Evolutionary conservation across 306 rosid genomes (phyloP), one percentile per base, ranked within the genome.

Genomic region (Sesbania bispinosa): DNA sequence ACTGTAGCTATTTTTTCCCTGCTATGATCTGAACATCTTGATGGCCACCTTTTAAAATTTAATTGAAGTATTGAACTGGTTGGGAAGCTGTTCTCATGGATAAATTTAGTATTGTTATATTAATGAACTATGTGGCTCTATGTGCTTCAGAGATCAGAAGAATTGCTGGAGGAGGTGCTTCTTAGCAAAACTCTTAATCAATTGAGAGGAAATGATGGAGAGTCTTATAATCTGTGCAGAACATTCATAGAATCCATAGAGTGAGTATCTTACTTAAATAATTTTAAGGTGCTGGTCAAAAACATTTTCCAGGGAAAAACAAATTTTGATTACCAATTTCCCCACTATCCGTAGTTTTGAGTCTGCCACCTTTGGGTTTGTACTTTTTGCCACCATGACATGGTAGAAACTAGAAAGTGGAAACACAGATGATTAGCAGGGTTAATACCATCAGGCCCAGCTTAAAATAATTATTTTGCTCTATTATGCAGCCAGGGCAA

Each of bases 121-220:
- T 38, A 24, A 73, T 70, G 66, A 75, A 26, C 62, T 43, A 54
- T 68, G 16, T 41, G 33, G 27, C 32, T 80, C 46, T 54, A 33
- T 67, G 58, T 80, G 65, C 62, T 60, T 54, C 88, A 91, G 99
- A 87, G 67, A 83, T 88, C 99, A 62, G 92, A 77, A 69, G 96
- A 94, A 74, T 62, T 94, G 85, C 88, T 91, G 8, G 97, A 91
- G 79, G 97, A 94, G 87, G 96, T 86, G 55, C 81, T 94, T 76
- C 99, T 94, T 43, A 85, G 90, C 82, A 83, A 86, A 84, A 88
- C 97, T 81, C 95, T 94, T 14, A 91, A 91, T 77, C 79, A 68
- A 47, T 81, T 94, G 81, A 85, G 93, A 81, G 81, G 85, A 55
- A 50, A 73, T 1, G 76, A 42, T 10, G 76, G 78, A 2, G 73